Evolutionary conservation across 2,329 filamentous ascomycete genomes (phyloP), one percentile per base, ranked within the genome.

Genomic region (Blastomyces percursus): DNA sequence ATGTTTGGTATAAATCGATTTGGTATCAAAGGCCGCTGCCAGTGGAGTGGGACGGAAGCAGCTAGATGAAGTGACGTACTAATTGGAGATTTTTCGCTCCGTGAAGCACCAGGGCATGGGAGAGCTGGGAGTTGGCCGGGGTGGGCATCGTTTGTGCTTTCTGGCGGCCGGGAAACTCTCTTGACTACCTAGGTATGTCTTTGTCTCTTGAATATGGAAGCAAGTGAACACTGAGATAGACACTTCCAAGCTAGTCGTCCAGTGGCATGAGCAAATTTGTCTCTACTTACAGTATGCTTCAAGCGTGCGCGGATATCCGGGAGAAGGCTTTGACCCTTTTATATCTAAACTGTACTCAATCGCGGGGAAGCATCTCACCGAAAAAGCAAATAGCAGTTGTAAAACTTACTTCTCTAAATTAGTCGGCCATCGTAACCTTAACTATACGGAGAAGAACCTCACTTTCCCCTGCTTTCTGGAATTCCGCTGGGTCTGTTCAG

Each of bases 21-120:
- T 30, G 24, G 59, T 48, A 46, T 40, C n/a, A 48, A 24, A n/a
- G 38, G 60, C 7, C 40, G 40, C 27, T 32, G 16, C 46, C 48
- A 35, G 38, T 14, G 40, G 46, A 48, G 56, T 60, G 50, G 46
- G 40, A 57, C 24, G 38, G 24, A 9, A 48, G 44, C 61, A 14
- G 14, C 60, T 44, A 54, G 38, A 55, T 48, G 59, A 52, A 32
- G 2, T 11, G n/a, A 66, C 77, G 66, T 77, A 85, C 84, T 59
- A 85, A 76, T 67, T 82, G 77, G 61, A 86, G 76, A 68, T 86
- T 83, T 73, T 84, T 84, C 35, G 82, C 79, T 60, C 82, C 84
- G 68, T 86, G 82, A 11, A 86, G 78, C 62, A 86, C 82, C n/a
- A 79, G 73, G 4, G 78, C 77, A 63, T 73, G 71, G 52, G 71